Conservation (phyloP, 768 basidiomycete genomes). For the Xerocomus brunneocitrinus region DNA sequence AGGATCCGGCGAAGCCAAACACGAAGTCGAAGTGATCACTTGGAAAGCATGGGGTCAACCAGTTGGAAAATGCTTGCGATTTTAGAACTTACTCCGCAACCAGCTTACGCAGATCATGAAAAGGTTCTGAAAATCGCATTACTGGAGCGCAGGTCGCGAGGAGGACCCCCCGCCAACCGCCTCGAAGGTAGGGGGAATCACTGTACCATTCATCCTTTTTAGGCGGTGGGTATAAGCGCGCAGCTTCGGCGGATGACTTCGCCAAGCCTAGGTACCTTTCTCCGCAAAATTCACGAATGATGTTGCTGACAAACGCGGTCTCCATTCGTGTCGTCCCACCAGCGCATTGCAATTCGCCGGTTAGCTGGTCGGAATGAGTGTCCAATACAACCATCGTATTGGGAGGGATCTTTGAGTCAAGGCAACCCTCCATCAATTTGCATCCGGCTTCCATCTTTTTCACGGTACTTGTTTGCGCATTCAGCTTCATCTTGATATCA, state of each 20-base stretch:
- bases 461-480: neutral
- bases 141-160: neutral
- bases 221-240: neutral
- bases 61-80: too few relatives aligned
- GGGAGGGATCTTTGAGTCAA: neutral
- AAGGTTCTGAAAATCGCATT: neutral
- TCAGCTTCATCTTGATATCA: neutral
- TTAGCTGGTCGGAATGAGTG: neutral
- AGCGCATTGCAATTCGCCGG: neutral
- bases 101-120: neutral
- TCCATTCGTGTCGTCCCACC: neutral
- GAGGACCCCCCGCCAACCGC: neutral
- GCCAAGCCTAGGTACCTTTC: neutral
- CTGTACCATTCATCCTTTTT: neutral
- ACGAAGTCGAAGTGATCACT: neutral
- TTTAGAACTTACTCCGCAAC: neutral
- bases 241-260: neutral
- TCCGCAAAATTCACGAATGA: neutral
- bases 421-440: too few relatives aligned
- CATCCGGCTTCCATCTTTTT: neutral
- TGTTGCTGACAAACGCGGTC: neutral
- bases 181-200: neutral
- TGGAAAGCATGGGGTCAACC: too few relatives aligned
- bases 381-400: neutral
- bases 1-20: neutral